Evolutionary conservation across 345 rosid species (phyloP), one percentile per base, ranked within the genome.

Genomic region (Diplotaxis tenuifolia): DNA sequence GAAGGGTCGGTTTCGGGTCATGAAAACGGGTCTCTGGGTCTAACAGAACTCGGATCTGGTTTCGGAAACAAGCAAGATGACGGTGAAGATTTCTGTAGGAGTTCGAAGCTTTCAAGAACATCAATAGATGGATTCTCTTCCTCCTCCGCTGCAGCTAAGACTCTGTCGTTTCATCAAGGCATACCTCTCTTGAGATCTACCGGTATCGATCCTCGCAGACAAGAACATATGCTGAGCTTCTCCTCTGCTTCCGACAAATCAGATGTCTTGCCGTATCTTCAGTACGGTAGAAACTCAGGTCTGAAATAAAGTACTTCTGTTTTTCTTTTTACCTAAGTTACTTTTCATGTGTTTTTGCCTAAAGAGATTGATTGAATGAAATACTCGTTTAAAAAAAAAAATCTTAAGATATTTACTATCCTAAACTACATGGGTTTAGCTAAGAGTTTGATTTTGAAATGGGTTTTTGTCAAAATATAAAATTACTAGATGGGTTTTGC

Each of bases 171-270:
- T 78, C 86, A 81, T 73, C 85, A 82, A 47, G 70, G 67, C 32
- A 65, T 70, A 34, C 77, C 86, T 70, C 67, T 83, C 40, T 36
- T 86, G 82, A 86, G 96, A 86, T 87, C 90, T 86, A 83, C 73
- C 77, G 27, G 83, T 54, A 3, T 75, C 62, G 80, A 74, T 69
- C 32, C 79, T 75, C 59, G 76, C 31, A 83, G 77, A 5, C 83
- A 79, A 28, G 84, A 78, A 53, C 87, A 86, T 25, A 82, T 89
- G 86, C 78, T 81, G 53, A 87, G 86, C 82, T 87, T 87, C 79
- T 86, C 80, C 21, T 65, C 85, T 82, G 71, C 83, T 80, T 70
- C 87, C 1, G 66, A 62, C 65, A 79, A 82, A 79, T 40, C 88
- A 59, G 83, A 82, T 62, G 79, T 63, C 73, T 74, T 58, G 15